Conservation (phyloP, 495 filamentous ascomycete species). For the Tuber borchii region DNA sequence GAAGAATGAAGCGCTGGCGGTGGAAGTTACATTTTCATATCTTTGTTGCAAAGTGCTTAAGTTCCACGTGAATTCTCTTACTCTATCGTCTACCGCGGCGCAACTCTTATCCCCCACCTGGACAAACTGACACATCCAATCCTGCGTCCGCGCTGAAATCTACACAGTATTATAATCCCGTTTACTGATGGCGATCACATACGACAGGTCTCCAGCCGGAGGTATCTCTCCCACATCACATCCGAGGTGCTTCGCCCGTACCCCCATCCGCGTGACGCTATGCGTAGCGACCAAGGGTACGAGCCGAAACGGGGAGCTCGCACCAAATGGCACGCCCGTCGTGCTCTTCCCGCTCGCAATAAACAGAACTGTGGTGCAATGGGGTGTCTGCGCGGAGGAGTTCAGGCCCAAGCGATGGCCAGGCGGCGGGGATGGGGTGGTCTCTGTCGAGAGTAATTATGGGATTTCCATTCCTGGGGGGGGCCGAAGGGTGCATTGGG, state of each 20-base stretch:
- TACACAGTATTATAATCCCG: too few relatives aligned
- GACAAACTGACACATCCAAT: too few relatives aligned
- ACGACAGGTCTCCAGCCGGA: conserved; percentile 52
- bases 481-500: conserved; percentile 57
- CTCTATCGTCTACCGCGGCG: too few relatives aligned
- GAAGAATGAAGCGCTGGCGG: too few relatives aligned
- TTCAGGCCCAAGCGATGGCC: conserved; percentile 58
- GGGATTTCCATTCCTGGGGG: conserved; percentile 57
- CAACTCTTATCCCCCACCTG: too few relatives aligned
- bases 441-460: conserved; percentile 50
- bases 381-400: conserved; percentile 55
- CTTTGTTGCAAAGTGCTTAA: too few relatives aligned
- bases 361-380: conserved; percentile 54
- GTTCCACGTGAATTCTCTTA: too few relatives aligned
- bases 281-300: conserved; percentile 55
- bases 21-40: too few relatives aligned
- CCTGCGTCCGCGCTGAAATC: too few relatives aligned
- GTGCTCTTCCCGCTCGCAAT: conserved; percentile 59
- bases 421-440: conserved; percentile 40
- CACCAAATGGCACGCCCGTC: conserved; percentile 55
- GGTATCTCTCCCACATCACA: conserved; percentile 54
- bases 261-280: conserved; percentile 53
- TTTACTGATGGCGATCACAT: conserved; percentile 41
- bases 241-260: conserved; percentile 44
- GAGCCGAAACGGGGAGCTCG: conserved; percentile 53